A percentile compares a stretch with the other conserved stretches of the same genome.
These are phyloP conservation scores for Halteria grandinella DNA, from an alignment of 73 alveolate genomes.

Conservation along the genomic window DNA sequence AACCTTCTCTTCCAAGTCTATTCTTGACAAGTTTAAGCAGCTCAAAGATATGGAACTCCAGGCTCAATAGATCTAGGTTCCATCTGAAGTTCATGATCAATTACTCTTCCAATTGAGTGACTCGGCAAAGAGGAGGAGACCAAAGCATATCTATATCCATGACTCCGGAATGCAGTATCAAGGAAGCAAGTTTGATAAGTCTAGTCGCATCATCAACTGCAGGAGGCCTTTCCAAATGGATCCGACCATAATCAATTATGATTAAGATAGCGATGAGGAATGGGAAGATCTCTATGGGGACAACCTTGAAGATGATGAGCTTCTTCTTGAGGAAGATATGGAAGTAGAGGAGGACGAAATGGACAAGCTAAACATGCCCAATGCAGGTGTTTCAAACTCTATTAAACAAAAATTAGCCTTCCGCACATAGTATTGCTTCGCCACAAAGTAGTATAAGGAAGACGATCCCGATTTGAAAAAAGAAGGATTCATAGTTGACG, in stretches of 20 bases:
- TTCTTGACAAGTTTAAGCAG: no score
- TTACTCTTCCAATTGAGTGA: background rate
- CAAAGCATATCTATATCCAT: conserved; percentile 17
- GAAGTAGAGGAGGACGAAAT: no score
- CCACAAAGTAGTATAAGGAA: no score
- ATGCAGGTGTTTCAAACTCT: no score
- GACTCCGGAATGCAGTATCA: conserved; percentile 31
- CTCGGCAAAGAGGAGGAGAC: background rate
- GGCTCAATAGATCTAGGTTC: background rate
- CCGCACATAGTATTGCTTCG: no score
- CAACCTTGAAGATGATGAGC: conserved; percentile 25
- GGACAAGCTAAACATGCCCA: no score
- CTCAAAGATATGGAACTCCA: background rate
- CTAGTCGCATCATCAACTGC: background rate
- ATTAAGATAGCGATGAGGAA: conserved; percentile 29
- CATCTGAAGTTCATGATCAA: background rate
- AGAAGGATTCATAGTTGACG: conserved; percentile 47
- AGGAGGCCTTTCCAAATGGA: conserved; percentile 25
- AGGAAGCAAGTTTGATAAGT: conserved; percentile 1
- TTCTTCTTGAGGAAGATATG: conserved; percentile 16
- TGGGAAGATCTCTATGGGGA: conserved; percentile 34
- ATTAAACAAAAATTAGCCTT: no score
- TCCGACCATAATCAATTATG: conserved; percentile 1
- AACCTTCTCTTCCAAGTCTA: no score
- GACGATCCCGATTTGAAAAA: conserved; percentile 41